Evolutionary conservation across 768 basidiomycete species (phyloP).

Genomic region (Tremella yokohamensis): DNA sequence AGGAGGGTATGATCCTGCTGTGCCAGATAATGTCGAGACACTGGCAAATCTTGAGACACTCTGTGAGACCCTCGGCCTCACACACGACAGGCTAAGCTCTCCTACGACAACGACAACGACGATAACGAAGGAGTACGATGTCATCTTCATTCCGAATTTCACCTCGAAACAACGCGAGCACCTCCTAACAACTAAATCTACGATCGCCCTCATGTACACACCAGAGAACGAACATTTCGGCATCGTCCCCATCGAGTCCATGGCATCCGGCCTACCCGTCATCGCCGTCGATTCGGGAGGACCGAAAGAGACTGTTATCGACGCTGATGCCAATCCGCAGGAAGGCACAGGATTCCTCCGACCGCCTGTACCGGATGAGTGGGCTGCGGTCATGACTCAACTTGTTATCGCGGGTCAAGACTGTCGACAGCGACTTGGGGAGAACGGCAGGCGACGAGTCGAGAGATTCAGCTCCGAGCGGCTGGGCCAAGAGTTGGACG

Average conservation of each 20-base stretch:
- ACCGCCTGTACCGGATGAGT: conserved; percentile 60
- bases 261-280: conserved; percentile 86
- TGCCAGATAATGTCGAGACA: conserved; percentile 75
- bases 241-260: conserved; percentile 90
- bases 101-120: not conserved
- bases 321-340: conserved; percentile 22
- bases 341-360: conserved; percentile 73
- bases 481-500: conserved; percentile 46
- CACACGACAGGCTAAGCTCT: conserved; percentile 43
- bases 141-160: conserved; percentile 84
- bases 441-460: conserved; percentile 63
- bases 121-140: not conserved
- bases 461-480: conserved; percentile 67
- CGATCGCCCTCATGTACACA: conserved; percentile 80
- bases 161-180: conserved; percentile 76
- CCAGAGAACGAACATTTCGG: conserved; percentile 96
- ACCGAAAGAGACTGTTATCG: conserved; percentile 81
- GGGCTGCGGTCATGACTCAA: conserved; percentile 67
- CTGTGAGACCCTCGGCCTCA: conserved; percentile 59
- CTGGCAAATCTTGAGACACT: conserved; percentile 62
- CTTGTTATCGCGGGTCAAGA: conserved; percentile 53
- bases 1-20: conserved; percentile 61
- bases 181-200: conserved; percentile 65
- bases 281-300: conserved; percentile 80
- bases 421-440: conserved; percentile 57